phyloP scores from a whole-genome alignment of 371 early-diverging fungal species.

The Haplosporangium sp. region DNA sequence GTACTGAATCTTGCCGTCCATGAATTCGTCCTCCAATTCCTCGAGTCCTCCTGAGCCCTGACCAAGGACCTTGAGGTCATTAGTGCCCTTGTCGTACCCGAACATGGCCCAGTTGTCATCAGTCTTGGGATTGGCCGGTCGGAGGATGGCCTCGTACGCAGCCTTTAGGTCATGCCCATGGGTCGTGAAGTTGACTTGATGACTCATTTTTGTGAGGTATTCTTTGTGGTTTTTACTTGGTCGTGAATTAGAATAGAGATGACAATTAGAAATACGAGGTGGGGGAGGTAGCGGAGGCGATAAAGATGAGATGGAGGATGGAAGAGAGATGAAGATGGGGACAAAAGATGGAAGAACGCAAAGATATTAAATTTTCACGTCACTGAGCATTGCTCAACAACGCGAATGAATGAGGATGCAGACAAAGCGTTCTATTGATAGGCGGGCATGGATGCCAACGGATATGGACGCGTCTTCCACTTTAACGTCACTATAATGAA shows the following conservation, averaged over 20 bases:
- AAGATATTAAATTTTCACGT: not conserved
- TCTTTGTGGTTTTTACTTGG: not conserved
- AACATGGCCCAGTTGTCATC: constrained; percentile 83
- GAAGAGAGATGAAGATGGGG: not conserved
- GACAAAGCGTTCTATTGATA: not conserved
- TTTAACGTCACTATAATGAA: too few species aligned
- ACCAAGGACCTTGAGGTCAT: constrained; percentile 81
- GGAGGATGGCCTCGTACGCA: constrained; percentile 78
- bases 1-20: constrained; percentile 90
- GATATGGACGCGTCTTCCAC: too few species aligned
- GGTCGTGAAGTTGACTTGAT: constrained; percentile 74
- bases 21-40: constrained; percentile 91
- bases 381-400: not conserved
- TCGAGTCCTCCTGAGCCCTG: constrained; percentile 85
- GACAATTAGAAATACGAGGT: not conserved
- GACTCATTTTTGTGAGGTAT: constrained; percentile 56
- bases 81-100: constrained; percentile 86
- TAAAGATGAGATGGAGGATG: not conserved
- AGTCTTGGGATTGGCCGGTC: constrained; percentile 35
- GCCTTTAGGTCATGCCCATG: constrained; percentile 68
- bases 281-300: not conserved
- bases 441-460: not conserved
- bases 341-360: not conserved
- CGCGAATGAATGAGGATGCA: not conserved
- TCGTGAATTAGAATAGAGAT: too few species aligned